Evolutionary conservation across 2,329 filamentous ascomycete genomes (phyloP), one percentile per base, ranked within the genome.

Genomic region (Nakataea oryzae): DNA sequence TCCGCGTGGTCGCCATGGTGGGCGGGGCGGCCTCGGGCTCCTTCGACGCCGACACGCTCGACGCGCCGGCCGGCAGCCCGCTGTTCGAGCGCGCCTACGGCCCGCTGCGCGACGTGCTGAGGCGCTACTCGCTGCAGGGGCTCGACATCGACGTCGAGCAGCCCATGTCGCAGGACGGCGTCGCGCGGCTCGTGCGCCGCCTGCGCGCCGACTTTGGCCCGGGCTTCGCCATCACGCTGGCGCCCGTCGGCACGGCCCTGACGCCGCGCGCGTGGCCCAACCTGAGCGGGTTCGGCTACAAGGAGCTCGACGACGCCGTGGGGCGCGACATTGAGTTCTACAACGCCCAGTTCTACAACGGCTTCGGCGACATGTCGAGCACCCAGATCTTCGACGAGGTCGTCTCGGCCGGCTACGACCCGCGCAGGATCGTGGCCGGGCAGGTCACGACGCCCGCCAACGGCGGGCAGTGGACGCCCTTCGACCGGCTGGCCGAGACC

Each of bases 331-430:
- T 96, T 30, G 80, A 81, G 3, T 97, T 91, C 85, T 96, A 96
- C 73, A 96, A 96, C 71, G 64, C 88, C 7, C 93, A 97, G 71
- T 96, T 96, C 74, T 97, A 97, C 79, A 95, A 90, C 70, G 91
- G 91, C 1, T 97, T 91, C 87, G 91, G 91, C 11, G 79, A 80
- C 66, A 75, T 80, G 64, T 72, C 69, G 57, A 77, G 69, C 30
- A 74, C 80, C 0, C 62, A 71, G 54, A 76, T 79, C 71, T 86
- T 82, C 69, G 78, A 83, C 62, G 67, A 72, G 59, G 79, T 85
- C 60, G 66, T 85, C 11, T 76, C 78, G 17, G 78, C 81, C 57
- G 91, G 91, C 11, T 96, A 90, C 87, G 78, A 83, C 2, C 81
- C 90, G 0, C 76, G 84, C 26, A 89, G 88, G 70, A 79, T 97